Conservation (phyloP, 371 early-diverging fungal genomes). For the Mucor saturninus region DNA sequence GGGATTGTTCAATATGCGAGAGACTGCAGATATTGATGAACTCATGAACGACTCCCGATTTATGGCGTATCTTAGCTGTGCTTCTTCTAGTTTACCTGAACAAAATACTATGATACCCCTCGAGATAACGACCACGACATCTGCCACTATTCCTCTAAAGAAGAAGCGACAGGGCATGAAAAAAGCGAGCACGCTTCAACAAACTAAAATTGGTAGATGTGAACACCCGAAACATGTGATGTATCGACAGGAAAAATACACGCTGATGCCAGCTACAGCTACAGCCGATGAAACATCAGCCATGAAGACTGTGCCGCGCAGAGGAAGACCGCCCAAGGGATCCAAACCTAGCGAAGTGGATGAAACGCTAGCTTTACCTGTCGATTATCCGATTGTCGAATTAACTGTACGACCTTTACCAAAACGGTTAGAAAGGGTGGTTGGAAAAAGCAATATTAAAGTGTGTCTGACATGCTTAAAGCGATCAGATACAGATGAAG, state of each 20-base stretch:
- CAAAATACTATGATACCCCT: background rate
- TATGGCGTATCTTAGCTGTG: conserved; percentile 18
- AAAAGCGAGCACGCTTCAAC: background rate
- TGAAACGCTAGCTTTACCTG: background rate
- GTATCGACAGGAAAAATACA: conserved; percentile 28
- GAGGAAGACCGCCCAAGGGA: conserved; percentile 53
- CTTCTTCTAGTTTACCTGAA: conserved; percentile 1
- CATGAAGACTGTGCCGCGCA: conserved; percentile 30
- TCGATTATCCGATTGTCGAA: conserved; percentile 19
- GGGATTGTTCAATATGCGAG: background rate
- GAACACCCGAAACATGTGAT: conserved; percentile 32
- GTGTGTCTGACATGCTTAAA: conserved; percentile 53
- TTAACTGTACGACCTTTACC: conserved; percentile 48
- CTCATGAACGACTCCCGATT: conserved; percentile 25
- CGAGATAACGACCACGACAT: background rate
- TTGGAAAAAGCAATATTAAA: conserved; percentile 36
- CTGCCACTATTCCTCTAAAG: background rate
- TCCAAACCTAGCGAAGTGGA: conserved; percentile 29
- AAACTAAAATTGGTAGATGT: conserved; percentile 20
- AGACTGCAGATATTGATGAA: conserved; percentile 6
- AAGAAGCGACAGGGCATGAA: background rate
- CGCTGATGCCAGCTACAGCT: background rate
- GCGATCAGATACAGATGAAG: conserved; percentile 43
- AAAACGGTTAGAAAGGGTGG: conserved; percentile 43
- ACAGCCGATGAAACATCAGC: background rate